Base-by-base conservation (phyloP, 371 early-diverging fungal genomes). In the Lichtheimia hyalospora region DNA sequence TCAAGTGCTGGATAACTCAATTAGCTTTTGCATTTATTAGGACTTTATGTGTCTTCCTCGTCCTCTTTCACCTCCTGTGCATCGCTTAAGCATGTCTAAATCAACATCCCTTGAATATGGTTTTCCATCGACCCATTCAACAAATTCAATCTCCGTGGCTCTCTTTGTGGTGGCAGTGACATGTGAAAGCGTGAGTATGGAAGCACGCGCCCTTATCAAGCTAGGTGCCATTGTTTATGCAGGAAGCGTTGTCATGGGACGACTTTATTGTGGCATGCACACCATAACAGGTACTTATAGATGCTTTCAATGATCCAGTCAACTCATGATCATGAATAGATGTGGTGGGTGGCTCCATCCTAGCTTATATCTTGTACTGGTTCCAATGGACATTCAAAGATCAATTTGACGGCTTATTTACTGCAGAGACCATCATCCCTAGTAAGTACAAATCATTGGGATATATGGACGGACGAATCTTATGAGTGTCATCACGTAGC, bases 201-300 rank as follows among this genome's bases (percentile, higher is more conserved):
- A 73, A 25, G 73, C 79, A 28, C 76, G 79, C 58, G 62, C 72
- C 43, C 61, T 70, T 57, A 72, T 67, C 41, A 64, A 79, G 44
- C 51, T 77, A 27, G 77, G 70, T 3, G 71, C 83, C 49, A 46
- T 69, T 34, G 58, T 84, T 39, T 92, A 90, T 68, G 84, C 85
- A n/a, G 58, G 77, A 18, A 79, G 85, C 52, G 84, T 92, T 41
- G 85, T 85, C 4, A 74, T 87, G 68, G 86, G 86, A 15, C 68
- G 93, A 53, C 62, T 91, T 10, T 84, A 89, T 58, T 89, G 89
- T 60, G 93, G 91, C 18, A 90, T 92, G 91, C 93, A 92, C 71
- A 74, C 81, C 40, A 54, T 88, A 12, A 85, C 85, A 28, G 84
- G 84, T 83, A 69, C 53, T 1, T 10, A n/a, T n/a, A n/a, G n/a